Conservation (phyloP, 2,329 filamentous ascomycete genomes). For the Talaromyces marneffei region DNA sequence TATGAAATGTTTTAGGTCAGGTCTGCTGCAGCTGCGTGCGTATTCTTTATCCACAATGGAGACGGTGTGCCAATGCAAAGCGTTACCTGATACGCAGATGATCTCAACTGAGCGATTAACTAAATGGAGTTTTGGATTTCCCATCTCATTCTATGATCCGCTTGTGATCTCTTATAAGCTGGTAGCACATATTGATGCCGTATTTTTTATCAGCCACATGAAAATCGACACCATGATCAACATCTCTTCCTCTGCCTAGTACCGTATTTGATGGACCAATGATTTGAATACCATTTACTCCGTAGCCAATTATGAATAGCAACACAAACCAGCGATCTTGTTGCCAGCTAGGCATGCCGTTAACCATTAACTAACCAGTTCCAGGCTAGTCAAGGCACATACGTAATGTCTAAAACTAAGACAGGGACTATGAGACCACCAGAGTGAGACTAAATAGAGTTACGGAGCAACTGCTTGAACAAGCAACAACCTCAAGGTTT, state of each 20-base stretch:
- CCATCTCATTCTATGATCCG: too few species aligned
- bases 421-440: neutral
- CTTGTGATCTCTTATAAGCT: neutral
- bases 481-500: neutral
- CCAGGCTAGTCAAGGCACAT: neutral
- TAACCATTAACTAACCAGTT: too few species aligned
- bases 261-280: too few species aligned
- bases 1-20: constrained; percentile 1
- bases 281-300: too few species aligned
- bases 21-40: neutral
- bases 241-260: neutral
- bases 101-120: neutral
- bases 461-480: neutral
- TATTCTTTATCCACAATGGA: neutral
- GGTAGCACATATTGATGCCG: neutral
- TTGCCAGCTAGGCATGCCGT: neutral
- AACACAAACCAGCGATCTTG: neutral
- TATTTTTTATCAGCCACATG: neutral
- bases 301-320: neutral
- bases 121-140: neutral
- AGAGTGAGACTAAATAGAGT: constrained; percentile 7
- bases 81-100: neutral
- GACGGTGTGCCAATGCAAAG: neutral
- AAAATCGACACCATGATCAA: neutral
- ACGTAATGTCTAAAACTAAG: neutral